phyloP scores from a whole-genome alignment of 345 rosid genomes.

The Angophora floribunda region DNA sequence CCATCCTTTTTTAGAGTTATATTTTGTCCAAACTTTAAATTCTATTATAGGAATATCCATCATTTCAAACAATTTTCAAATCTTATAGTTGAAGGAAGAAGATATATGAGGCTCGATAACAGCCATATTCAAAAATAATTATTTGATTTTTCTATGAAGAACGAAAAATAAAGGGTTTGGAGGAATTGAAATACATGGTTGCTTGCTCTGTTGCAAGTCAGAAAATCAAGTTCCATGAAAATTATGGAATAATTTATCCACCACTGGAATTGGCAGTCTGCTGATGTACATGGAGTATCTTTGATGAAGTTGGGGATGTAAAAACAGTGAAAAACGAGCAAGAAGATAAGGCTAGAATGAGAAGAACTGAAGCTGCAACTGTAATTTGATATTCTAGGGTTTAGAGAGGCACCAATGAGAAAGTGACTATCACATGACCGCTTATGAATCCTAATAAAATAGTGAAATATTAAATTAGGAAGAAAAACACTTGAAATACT shows the following conservation, averaged over 20 bases:
- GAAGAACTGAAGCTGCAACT: not conserved
- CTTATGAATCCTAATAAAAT: not conserved
- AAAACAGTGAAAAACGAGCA: not conserved
- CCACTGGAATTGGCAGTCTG: not conserved
- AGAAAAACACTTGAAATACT: not conserved
- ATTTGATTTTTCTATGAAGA: not conserved
- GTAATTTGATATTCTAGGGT: not conserved
- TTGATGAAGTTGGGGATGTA: not conserved
- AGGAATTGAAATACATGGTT: not conserved
- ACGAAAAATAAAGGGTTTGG: not conserved
- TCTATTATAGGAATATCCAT: not conserved
- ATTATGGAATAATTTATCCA: not conserved
- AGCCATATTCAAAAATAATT: not conserved
- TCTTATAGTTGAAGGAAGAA: not conserved
- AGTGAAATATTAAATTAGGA: not conserved
- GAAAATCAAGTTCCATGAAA: not conserved
- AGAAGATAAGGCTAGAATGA: not conserved
- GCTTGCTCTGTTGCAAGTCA: not conserved
- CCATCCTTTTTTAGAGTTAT: not conserved
- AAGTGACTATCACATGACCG: not conserved
- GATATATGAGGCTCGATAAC: not conserved
- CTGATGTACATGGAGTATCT: not conserved
- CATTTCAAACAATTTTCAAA: not conserved
- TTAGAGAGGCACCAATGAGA: not conserved
- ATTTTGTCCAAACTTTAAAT: no score